Evolutionary conservation across 768 basidiomycete genomes (phyloP), one percentile per base, ranked within the genome.

Genomic region (Mycena capillaripes): DNA sequence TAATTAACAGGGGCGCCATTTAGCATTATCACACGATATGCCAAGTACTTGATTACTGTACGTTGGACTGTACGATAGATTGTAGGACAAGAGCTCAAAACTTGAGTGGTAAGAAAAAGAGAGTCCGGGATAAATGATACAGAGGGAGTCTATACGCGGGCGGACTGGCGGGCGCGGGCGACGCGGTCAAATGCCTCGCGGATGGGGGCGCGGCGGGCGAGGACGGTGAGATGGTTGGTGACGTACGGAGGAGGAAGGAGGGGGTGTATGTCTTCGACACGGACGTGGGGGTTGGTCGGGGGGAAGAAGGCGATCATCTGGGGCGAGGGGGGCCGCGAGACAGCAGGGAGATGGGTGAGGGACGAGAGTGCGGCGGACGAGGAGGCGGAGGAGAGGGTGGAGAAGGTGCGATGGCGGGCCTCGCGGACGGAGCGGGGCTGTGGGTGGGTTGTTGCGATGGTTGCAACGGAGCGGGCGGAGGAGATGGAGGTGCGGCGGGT

Each of bases 181-280:
- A 93, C 90, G 61, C 92, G 86, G 69, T 94, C 93, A 76, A 89
- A 90, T 27, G 91, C 89, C 79, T 93, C 93, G 75, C 88, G 85
- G 67, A 95, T 82, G 27, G 94, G 93, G 60, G 87, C 89, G 59
- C 91, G 86, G 79, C 90, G 86, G 21, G 87, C 84, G 36, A 94
- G 83, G 56, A 93, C 88, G 23, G 92, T 92, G 79, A 94, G 83
- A 69, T 95, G 94, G 68, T 91, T 89, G 75, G 84, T 88, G 71
- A 93, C 79, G 77, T 94, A 94, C 48, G 93, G 93, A 4, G 89
- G 87, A 0, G 94, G 94, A 27, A 95, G 85, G 21, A 94, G 84
- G 0, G 92, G 88, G 78, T 95, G 94, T 11, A 92, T 88, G 29
- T 82, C 84, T 77, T 93, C 92, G 23, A 89, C 81, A 61, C 89